Evolutionary conservation across 2,329 filamentous ascomycete genomes (phyloP), one percentile per base, ranked within the genome.

Genomic region (Phialophora tarda): DNA sequence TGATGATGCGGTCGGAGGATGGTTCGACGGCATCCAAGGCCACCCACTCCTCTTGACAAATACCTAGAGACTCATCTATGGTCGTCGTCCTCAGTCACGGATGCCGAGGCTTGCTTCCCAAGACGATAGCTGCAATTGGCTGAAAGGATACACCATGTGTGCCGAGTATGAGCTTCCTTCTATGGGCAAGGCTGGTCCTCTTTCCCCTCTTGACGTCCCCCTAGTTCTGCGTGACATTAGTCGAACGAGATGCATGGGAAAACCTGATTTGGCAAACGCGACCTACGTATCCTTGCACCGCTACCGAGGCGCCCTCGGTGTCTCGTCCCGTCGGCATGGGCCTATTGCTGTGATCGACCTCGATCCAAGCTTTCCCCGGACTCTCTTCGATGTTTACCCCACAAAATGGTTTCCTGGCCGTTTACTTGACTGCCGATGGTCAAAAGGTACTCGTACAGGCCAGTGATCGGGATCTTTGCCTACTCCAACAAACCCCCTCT

Each of bases 221-320:
- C 23, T 17, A 51, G 48, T 26, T 28, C 24, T 8, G 8, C 38
- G 14, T 44, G 0, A 8, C 48, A 51, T 51, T 8, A 26, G 21
- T 12, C 48, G 48, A 41, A 44, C 7, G 38, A n/a, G 17, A 44
- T 44, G 38, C 38, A 44, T n/a, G 17, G 38, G 38, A n/a, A 41
- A 41, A 4, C 38, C 38, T 34, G 28, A 55, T 34, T 28, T 32
- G 14, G 53, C 4, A 10, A 12, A 10, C 24, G 24, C 24, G n/a
- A 30, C 23, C 10, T 34, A 10, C 11, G 12, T 23, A 10, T 55
- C n/a, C 53, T 30, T 2, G 4, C 28, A 11, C n/a, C 26, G 28
- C 11, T n/a, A 28, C 53, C 53, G 28, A 55, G 53, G 53, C 11
- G 26, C 30, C 53, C 28, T 55, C 53, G 53, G 53, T 55, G 23